Base-by-base conservation (phyloP, 805 yeast species). In the Pichia ethanolica region DNA sequence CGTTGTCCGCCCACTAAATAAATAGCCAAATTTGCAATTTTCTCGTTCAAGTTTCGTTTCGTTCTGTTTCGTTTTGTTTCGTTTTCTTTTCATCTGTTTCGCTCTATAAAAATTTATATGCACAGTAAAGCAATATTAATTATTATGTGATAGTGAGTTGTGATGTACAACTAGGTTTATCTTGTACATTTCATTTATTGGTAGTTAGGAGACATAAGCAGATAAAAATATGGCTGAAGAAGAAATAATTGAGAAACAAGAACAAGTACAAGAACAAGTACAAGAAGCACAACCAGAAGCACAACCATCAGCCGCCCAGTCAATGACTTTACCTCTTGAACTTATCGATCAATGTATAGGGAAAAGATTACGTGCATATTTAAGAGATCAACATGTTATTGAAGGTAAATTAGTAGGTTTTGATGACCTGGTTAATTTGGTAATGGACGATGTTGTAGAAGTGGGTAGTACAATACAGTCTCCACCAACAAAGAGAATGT, bases 361-460 rank as follows among this genome's bases (percentile, higher is more conserved):
- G 14, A 81, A 88, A 34, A 74, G 77, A 48, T 81, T 91, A 39
- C 79, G 86, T 77, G 86, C 89, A 28, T 73, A 88, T 46, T 72
- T 88, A 69, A 74, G 75, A 42, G 71, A 67, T 53, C 72, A 75
- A 51, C 80, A 80, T 63, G 97, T 90, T 64, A 93, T 89, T 63
- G 75, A 78, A n/a, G 99, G 99, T 1, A 87, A 82, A 5, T 72
- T 93, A 46, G 78, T 85, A 32, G 98, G 98, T 1, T 91, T 91
- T 66, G 99, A 93, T 64, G 98, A 93, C 67, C 91, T 84, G 59
- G 97, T 93, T 52, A 93, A 88, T 63, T 81, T 90, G 67, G 95
- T 93, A 10, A 73, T 93, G 46, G 86, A 86, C 58, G 83, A 90
- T 58, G 97, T 85, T 36, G 75, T 75, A 8, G 96, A 87, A 59